phyloP scores from a whole-genome alignment of 139 green algal species.

The Pleodorina starrii region DNA sequence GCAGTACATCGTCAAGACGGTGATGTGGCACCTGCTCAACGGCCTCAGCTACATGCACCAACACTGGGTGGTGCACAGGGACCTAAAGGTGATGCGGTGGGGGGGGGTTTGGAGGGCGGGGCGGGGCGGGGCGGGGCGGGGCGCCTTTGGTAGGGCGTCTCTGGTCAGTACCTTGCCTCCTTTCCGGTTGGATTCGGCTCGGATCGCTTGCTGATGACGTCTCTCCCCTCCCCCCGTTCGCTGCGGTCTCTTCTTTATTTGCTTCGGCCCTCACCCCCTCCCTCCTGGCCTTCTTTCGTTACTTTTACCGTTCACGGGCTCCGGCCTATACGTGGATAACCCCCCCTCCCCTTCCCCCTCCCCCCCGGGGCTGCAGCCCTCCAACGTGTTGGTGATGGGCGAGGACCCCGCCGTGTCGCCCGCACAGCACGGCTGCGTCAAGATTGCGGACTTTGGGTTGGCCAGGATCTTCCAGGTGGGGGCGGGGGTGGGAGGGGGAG shows the following conservation, averaged over 20 bases:
- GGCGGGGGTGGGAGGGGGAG: neutral
- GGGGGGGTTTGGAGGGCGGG: neutral
- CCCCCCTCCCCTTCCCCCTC: neutral
- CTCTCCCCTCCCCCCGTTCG: too few species aligned
- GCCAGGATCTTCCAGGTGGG: slow-evolving; percentile 70
- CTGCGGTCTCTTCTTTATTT: too few species aligned
- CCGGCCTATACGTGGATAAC: too few species aligned
- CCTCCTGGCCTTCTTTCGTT: too few species aligned
- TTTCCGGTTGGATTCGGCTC: too few species aligned
- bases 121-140: too few species aligned
- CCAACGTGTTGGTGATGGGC: slow-evolving; percentile 84
- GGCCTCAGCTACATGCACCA: slow-evolving; percentile 79
- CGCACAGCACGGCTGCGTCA: slow-evolving; percentile 63
- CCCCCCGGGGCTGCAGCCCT: slow-evolving; percentile 74
- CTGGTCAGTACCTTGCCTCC: too few species aligned
- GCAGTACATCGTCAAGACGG: slow-evolving; percentile 74
- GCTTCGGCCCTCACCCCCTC: too few species aligned
- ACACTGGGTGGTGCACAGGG: slow-evolving; percentile 85
- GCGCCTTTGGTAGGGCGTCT: too few species aligned
- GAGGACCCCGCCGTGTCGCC: slow-evolving; percentile 59
- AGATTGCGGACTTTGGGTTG: slow-evolving; percentile 81
- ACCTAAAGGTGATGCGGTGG: slow-evolving; percentile 75
- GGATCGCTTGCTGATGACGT: too few species aligned
- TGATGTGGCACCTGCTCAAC: slow-evolving; percentile 85
- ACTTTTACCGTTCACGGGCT: too few species aligned